These are phyloP conservation scores for Helminthosporium solani DNA, from an alignment of 2,329 filamentous ascomycete genomes.

Conservation along the genomic window DNA sequence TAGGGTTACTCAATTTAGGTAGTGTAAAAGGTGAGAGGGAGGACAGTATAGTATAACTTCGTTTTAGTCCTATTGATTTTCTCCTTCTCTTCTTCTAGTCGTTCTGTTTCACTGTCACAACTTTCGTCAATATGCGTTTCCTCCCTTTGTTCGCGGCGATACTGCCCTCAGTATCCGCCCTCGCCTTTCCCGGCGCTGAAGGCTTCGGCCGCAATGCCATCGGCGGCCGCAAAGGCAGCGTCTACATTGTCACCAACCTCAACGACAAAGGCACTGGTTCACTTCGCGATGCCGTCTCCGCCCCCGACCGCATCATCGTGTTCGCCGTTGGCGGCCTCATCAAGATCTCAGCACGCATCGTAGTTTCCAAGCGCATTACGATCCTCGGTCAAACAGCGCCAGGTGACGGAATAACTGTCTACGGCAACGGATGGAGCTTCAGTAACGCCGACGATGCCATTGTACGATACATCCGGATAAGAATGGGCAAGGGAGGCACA, in stretches of 20 bases:
- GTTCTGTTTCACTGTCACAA: background rate
- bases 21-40: background rate
- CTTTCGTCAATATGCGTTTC: slow-evolving; percentile 5
- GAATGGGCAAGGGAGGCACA: slow-evolving; percentile 54
- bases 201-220: slow-evolving; percentile 52
- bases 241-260: slow-evolving; percentile 53
- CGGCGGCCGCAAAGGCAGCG: slow-evolving; percentile 50
- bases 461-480: slow-evolving; percentile 57
- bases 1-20: background rate
- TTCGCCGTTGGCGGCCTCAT: slow-evolving; percentile 55
- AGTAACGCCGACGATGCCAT: slow-evolving; percentile 56
- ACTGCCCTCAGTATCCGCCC: slow-evolving; percentile 6
- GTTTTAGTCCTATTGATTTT: background rate
- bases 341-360: slow-evolving; percentile 49
- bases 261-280: slow-evolving; percentile 52
- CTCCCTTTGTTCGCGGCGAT: slow-evolving; percentile 5
- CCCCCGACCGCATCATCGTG: slow-evolving; percentile 51
- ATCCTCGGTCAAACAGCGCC: slow-evolving; percentile 56
- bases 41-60: background rate
- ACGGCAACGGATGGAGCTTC: slow-evolving; percentile 57
- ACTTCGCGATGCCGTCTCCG: slow-evolving; percentile 53
- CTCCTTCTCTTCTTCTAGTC: background rate
- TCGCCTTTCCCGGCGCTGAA: slow-evolving; percentile 54
- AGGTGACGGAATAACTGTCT: slow-evolving; percentile 53
- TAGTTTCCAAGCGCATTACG: slow-evolving; percentile 51